Evolutionary conservation across 768 basidiomycete genomes (phyloP).

Genomic region (Lentinula edodes): DNA sequence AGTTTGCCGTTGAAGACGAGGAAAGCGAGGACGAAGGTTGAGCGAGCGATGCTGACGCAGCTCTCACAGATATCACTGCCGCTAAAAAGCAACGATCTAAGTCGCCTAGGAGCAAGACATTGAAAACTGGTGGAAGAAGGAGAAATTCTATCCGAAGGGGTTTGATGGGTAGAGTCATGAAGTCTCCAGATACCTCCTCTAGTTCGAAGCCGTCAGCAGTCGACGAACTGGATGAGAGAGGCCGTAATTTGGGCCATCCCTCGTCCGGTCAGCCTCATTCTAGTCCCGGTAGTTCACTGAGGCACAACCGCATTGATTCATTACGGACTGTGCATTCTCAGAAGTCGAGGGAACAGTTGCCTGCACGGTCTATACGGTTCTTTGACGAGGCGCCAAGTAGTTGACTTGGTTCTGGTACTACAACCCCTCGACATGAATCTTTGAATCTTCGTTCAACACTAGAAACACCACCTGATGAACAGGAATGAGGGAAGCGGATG

Average conservation of each 20-base stretch:
- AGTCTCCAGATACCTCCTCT: not conserved
- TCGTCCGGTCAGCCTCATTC: not conserved
- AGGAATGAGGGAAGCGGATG: not conserved
- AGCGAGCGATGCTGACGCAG: slow-evolving; percentile 46
- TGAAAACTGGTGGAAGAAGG: not conserved
- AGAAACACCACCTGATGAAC: not conserved
- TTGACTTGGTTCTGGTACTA: not conserved
- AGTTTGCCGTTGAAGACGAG: slow-evolving; percentile 10
- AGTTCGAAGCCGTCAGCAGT: not conserved
- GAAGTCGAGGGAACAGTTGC: slow-evolving; percentile 8
- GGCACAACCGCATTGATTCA: slow-evolving; percentile 2
- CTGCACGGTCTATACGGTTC: slow-evolving; percentile 8
- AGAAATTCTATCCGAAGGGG: slow-evolving; percentile 4
- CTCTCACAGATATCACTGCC: not conserved
- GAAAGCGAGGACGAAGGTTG: slow-evolving; percentile 59
- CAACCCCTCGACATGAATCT: not conserved
- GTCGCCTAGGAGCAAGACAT: slow-evolving; percentile 3
- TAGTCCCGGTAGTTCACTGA: not conserved
- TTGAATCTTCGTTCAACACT: slow-evolving; percentile 1
- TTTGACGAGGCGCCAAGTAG: slow-evolving; percentile 3
- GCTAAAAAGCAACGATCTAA: slow-evolving; percentile 6
- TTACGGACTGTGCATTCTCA: not conserved
- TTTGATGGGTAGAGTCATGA: slow-evolving; percentile 3
- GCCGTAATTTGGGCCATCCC: not conserved
- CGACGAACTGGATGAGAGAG: not conserved